Evolutionary conservation across 345 rosid species (phyloP).

Genomic region (Acer saccharum): DNA sequence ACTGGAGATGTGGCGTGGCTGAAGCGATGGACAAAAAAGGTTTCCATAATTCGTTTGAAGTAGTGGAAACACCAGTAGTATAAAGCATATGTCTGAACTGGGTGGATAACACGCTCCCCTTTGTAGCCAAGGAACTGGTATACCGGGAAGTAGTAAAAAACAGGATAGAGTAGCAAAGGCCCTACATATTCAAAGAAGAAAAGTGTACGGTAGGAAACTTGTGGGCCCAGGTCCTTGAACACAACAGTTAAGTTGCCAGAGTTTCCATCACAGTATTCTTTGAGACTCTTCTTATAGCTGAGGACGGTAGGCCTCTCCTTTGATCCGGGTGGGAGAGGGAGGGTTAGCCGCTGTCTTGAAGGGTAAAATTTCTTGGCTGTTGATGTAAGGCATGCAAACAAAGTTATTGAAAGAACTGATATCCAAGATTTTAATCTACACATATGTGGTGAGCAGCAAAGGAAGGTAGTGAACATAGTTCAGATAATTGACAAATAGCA

Average conservation of each 20-base stretch:
- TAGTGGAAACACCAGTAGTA: conserved; percentile 98
- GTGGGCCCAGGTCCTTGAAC: conserved; percentile 93
- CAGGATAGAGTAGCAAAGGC: conserved; percentile 81
- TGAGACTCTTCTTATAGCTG: conserved; percentile 64
- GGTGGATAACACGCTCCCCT: conserved; percentile 61
- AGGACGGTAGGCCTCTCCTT: conserved; percentile 76
- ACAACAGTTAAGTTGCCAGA: conserved; percentile 56
- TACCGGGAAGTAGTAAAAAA: conserved; percentile 86
- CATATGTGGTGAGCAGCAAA: neutral
- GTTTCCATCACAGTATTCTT: conserved; percentile 74
- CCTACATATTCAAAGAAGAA: conserved; percentile 97
- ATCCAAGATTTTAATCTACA: neutral
- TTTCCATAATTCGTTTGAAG: conserved; percentile 92
- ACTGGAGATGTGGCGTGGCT: conserved; percentile 97
- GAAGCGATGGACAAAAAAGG: conserved; percentile 88
- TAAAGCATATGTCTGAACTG: conserved; percentile 90
- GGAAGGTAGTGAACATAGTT: neutral
- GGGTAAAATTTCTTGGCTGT: conserved; percentile 92
- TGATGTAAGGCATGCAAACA: conserved; percentile 21
- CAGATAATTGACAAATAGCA: neutral
- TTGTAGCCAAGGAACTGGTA: conserved; percentile 76
- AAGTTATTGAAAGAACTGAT: conserved; percentile 16
- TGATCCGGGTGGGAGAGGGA: conserved; percentile 73
- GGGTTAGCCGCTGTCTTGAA: conserved; percentile 93
- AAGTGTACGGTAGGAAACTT: conserved; percentile 91